Base-by-base conservation (phyloP, 2,329 filamentous ascomycete genomes). In the Aspergillus amoenus region DNA sequence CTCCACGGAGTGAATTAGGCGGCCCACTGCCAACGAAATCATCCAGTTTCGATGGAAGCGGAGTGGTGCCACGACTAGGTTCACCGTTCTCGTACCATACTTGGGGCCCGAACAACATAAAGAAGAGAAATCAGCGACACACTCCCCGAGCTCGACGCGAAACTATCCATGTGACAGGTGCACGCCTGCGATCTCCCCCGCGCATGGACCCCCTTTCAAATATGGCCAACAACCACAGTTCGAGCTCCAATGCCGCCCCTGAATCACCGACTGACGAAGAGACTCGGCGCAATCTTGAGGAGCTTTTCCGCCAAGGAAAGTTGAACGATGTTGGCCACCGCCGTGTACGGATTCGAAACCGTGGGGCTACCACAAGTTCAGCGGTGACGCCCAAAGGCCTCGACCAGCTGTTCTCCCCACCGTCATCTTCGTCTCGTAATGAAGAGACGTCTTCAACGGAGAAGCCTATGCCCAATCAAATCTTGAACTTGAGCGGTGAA, bases 361-460 rank as follows among this genome's bases (percentile, higher is more conserved):
- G 85, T 43, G 85, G 85, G 54, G 86, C 85, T 64, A 87, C 84
- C 46, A 78, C 83, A 22, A 82, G 84, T 49, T 82, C 84, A 52
- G 44, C 44, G 24, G 79, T 84, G 58, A 78, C 77, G 60, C 78
- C 78, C 27, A 76, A 79, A 51, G 79, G 80, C 52, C 75, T 86
- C 34, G 76, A 82, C 44, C 78, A 80, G 56, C 73, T 86, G 4
- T 84, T 86, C 65, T 81, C 78, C 4, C 81, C 82, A 6, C 78
- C 79, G 9, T 75, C 75, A 1, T 73, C 68, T 39, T 67, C 63
- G 18, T 67, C 66, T 55, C 62, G 66, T 52, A 56, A 64, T 21
- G 66, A 69, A 30, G 67, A 67, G 45, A 61, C 50, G 11, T 59
- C 56, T 4, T 63, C 63, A 30, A 41, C 60, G 17, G 52, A 61